Base-by-base conservation (phyloP, 2,329 filamentous ascomycete species). In the Penicillium sp. region DNA sequence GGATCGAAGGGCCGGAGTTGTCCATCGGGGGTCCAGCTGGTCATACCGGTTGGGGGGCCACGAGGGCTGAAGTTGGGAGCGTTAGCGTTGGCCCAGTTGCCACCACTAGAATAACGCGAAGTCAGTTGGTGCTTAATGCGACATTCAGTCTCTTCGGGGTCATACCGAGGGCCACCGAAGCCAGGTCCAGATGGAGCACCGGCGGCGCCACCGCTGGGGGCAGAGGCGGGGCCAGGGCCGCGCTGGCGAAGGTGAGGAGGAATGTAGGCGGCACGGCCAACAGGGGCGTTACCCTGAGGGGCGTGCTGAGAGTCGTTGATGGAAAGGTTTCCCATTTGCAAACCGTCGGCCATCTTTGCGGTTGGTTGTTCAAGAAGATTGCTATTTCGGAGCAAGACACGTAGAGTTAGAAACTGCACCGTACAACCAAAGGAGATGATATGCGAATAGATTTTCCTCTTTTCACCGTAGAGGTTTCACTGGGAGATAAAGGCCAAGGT, bases 271-370 rank as follows among this genome's bases (percentile, higher is more conserved):
- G 80, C 75, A 65, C 80, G 81, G 61, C 79, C 78, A 53, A 70
- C 68, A 60, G 70, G 70, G 62, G 73, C 71, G 54, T 59, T 56
- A 57, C 70, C 70, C 65, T 74, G 72, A 44, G 71, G 69, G 49
- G 79, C 81, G 67, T 83, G 81, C 72, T 82, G 77, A 54, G 80
- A 82, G 59, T 85, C 82, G 68, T 81, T 79, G 61, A 86, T 73
- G 58, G 68, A 67, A 43, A 71, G 59, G 59, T 66, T 66, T 59
- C 64, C 68, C 64, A 71, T 69, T 50, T 70, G 67, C 54, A 71
- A 63, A 55, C 67, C 61, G 64, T 71, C 68, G 65, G 68, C 68
- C 68, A 71, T 69, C 31, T 61, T 69, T 63, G 64, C 55, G 62
- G 53, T 58, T 51, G 49, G 7, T 18, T 35, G 31, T 35, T 34